These are phyloP conservation scores for Bombardia bombarda DNA, from an alignment of 495 filamentous ascomycete genomes.

Conservation along the genomic window DNA sequence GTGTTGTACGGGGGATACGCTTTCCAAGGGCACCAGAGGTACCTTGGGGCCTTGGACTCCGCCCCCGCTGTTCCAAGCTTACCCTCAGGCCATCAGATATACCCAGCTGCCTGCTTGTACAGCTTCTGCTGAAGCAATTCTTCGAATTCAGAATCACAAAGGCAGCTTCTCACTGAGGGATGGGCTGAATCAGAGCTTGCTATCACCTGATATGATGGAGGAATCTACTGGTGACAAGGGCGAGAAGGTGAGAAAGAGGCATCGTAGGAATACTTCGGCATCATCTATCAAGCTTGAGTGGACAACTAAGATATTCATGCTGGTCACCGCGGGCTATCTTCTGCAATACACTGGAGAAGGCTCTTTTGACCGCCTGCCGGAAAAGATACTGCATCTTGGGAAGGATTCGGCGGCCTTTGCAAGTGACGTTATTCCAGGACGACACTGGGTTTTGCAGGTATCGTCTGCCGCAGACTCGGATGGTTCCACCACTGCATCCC, in stretches of 20 bases:
- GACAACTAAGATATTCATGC: conserved; percentile 74
- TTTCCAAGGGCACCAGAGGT: conserved; percentile 8
- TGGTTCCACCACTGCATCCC: conserved; percentile 40
- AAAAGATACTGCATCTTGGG: conserved; percentile 77
- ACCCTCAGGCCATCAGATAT: conserved; percentile 66
- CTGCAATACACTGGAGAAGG: conserved; percentile 84
- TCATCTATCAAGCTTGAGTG: conserved; percentile 62
- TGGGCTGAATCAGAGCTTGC: conserved; percentile 27
- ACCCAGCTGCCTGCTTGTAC: conserved; percentile 44
- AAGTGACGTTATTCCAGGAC: conserved; percentile 85
- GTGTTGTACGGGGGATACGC: conserved; percentile 17
- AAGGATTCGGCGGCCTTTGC: conserved; percentile 88
- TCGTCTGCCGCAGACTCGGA: conserved; percentile 66
- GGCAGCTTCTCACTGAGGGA: conserved; percentile 35
- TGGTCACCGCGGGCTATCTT: conserved; percentile 75
- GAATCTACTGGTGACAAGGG: conserved; percentile 19
- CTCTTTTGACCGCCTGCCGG: conserved; percentile 70
- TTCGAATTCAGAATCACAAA: conserved; percentile 51
- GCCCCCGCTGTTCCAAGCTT: conserved; percentile 85
- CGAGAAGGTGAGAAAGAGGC: conserved; percentile 33
- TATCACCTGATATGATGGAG: conserved; percentile 16
- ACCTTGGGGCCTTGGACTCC: conserved; percentile 54
- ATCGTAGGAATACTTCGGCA: conserved; percentile 48
- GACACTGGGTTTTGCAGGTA: conserved; percentile 87
- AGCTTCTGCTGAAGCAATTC: conserved; percentile 47